Percentiles rank a stretch among this genome's conserved stretches.
Evolutionary conservation across 2,329 filamentous ascomycete species (phyloP).

Genomic region (Arachnomyces sp.): DNA sequence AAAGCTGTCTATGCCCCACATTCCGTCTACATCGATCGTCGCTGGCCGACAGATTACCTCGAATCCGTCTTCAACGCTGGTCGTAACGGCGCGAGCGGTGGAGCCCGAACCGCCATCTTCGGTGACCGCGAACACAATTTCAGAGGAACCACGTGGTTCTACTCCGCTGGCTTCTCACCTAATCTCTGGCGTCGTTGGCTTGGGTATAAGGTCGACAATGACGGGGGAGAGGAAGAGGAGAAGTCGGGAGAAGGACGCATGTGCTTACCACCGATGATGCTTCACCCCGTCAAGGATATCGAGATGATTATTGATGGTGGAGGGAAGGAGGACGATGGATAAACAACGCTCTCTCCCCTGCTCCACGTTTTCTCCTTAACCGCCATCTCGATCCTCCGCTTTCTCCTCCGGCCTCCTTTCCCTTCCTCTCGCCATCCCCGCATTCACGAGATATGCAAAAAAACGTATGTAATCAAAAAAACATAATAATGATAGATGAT

Average conservation of each 20-base stretch:
- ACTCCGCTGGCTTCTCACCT: constrained; percentile 72
- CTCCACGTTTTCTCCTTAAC: no score
- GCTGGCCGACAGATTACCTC: constrained; percentile 74
- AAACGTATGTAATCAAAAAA: no score
- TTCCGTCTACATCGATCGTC: constrained; percentile 76
- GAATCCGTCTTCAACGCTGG: constrained; percentile 75
- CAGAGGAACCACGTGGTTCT: constrained; percentile 82
- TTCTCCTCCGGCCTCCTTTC: no score
- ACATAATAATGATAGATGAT: no score
- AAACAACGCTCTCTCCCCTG: no score
- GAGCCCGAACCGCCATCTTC: constrained; percentile 63
- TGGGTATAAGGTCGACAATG: constrained; percentile 70
- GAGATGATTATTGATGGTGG: constrained; percentile 44
- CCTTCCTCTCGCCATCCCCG: no score
- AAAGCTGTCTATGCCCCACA: constrained; percentile 91
- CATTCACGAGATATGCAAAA: no score
- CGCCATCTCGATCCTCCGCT: no score
- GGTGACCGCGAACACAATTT: constrained; percentile 87
- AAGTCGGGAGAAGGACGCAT: constrained; percentile 69
- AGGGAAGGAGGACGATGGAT: constrained; percentile 8
- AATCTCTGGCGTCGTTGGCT: constrained; percentile 82
- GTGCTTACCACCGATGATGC: constrained; percentile 81
- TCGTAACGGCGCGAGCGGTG: constrained; percentile 66
- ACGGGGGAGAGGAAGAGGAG: constrained; percentile 72
- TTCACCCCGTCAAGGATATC: constrained; percentile 81